A percentile compares a stretch with the other conserved stretches of the same genome.
phyloP scores from a whole-genome alignment of 2,329 filamentous ascomycete species.

The Colletotrichum tanaceti region DNA sequence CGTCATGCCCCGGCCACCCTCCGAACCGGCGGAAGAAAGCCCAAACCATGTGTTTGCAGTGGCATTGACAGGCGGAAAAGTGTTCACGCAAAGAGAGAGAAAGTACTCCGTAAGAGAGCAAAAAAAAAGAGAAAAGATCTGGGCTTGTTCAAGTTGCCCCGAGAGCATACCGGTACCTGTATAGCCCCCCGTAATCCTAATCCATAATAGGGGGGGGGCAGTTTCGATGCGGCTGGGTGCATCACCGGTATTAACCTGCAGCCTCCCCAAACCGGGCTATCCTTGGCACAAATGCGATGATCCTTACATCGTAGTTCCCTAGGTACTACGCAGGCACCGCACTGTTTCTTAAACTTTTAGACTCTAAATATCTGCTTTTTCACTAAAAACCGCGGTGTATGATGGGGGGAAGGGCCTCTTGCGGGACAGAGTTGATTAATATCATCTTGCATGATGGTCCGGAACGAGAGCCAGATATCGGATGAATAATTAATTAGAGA shows the following conservation, averaged over 20 bases:
- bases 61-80: neutral
- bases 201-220: conserved; percentile 34
- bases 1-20: neutral
- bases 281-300: conserved; percentile 25
- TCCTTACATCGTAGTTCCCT: conserved; percentile 25
- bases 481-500: conserved; percentile 2
- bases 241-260: conserved; percentile 22
- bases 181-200: no score
- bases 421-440: neutral
- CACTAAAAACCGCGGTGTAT: conserved; percentile 15
- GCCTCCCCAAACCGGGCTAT: conserved; percentile 4
- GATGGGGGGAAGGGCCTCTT: neutral
- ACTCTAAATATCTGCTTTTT: neutral
- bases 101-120: no score
- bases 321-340: no score
- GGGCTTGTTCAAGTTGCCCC: no score
- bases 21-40: conserved; percentile 2
- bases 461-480: conserved; percentile 15
- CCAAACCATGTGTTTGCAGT: neutral
- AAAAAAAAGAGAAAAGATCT: no score
- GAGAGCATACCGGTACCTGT: no score
- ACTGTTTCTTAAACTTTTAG: conserved; percentile 25
- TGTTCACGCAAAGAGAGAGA: neutral
- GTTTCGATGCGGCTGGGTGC: conserved; percentile 19
- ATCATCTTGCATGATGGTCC: neutral